Evolutionary conservation across 768 basidiomycete genomes (phyloP).

Genomic region (Rhodotorula babjevae): DNA sequence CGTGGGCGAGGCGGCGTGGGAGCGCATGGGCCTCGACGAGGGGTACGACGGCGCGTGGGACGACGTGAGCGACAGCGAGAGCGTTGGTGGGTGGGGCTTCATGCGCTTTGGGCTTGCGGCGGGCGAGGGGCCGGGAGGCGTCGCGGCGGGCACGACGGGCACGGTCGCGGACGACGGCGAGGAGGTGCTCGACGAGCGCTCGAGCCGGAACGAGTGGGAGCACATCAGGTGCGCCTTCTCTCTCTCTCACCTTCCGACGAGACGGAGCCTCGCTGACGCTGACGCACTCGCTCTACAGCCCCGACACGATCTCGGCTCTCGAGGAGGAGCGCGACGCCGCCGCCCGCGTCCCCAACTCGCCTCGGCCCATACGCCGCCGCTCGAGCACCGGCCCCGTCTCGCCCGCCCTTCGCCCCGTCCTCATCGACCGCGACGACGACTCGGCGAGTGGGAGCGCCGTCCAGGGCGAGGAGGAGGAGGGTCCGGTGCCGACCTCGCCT

Average conservation of each 20-base stretch:
- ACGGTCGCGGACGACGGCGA: constrained; percentile 19
- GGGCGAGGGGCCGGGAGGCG: constrained; percentile 44
- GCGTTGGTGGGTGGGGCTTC: constrained; percentile 71
- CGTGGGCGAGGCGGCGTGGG: constrained; percentile 60
- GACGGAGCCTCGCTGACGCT: too few relatives aligned
- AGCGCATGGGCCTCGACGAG: constrained; percentile 57
- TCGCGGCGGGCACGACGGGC: constrained; percentile 12
- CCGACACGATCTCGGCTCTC: constrained; percentile 41
- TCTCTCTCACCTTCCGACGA: background rate
- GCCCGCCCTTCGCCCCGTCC: constrained; percentile 42
- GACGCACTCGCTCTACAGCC: too few relatives aligned
- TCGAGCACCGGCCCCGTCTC: constrained; percentile 41
- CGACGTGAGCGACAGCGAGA: constrained; percentile 89
- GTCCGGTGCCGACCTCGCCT: constrained; percentile 25
- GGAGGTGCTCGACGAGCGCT: constrained; percentile 28
- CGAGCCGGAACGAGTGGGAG: constrained; percentile 38
- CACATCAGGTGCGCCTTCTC: constrained; percentile 38
- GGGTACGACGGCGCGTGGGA: constrained; percentile 61
- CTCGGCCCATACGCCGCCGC: constrained; percentile 32
- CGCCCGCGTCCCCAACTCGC: constrained; percentile 28
- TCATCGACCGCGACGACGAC: constrained; percentile 40
- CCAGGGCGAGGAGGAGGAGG: constrained; percentile 22
- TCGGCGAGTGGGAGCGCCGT: background rate
- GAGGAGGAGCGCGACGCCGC: constrained; percentile 41
- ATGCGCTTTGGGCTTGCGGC: constrained; percentile 58